A percentile compares a stretch with the other conserved stretches of the same genome.
Evolutionary conservation across 352 stramenopile species (phyloP).

Genomic region (Pythium periplocum): DNA sequence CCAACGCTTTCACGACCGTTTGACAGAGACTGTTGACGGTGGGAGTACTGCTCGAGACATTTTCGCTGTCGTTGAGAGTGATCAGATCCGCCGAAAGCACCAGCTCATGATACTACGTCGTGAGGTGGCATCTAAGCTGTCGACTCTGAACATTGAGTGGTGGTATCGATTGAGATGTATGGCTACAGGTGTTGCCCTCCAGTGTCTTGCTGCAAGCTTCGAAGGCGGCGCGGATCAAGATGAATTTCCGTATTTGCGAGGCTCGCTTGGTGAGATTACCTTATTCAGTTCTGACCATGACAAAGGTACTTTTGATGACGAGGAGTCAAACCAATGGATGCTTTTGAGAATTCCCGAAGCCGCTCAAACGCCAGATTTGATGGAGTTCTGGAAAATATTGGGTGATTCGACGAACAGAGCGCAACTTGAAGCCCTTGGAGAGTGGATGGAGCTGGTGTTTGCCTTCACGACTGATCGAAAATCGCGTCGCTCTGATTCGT

Average conservation of each 20-base stretch:
- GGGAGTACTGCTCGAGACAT: slow-evolving; percentile 1
- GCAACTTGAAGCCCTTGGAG: not conserved
- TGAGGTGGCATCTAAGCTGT: not conserved
- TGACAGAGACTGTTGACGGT: not conserved
- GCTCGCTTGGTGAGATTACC: too few relatives aligned
- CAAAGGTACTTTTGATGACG: too few relatives aligned
- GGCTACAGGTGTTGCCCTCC: slow-evolving; percentile 1
- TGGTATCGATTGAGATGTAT: not conserved
- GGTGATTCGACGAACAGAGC: not conserved
- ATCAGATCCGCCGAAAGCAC: slow-evolving; percentile 3
- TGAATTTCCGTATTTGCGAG: not conserved
- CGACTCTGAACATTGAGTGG: slow-evolving; percentile 2
- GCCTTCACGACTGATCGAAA: not conserved
- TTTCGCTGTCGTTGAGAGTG: slow-evolving; percentile 2
- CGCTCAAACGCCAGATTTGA: not conserved
- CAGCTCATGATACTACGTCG: slow-evolving; percentile 5
- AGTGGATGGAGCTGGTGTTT: slow-evolving; percentile 7
- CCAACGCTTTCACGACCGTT: slow-evolving; percentile 2
- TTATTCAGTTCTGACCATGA: too few relatives aligned
- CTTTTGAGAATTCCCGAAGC: not conserved
- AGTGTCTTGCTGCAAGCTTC: slow-evolving; percentile 1
- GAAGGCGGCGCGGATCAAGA: not conserved
- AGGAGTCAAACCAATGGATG: not conserved
- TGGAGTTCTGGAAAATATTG: not conserved
- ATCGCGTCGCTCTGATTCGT: too few relatives aligned